Evolutionary conservation across 1,284 basidiomycete species (phyloP).

Genomic region (Rhodotorula sp.): DNA sequence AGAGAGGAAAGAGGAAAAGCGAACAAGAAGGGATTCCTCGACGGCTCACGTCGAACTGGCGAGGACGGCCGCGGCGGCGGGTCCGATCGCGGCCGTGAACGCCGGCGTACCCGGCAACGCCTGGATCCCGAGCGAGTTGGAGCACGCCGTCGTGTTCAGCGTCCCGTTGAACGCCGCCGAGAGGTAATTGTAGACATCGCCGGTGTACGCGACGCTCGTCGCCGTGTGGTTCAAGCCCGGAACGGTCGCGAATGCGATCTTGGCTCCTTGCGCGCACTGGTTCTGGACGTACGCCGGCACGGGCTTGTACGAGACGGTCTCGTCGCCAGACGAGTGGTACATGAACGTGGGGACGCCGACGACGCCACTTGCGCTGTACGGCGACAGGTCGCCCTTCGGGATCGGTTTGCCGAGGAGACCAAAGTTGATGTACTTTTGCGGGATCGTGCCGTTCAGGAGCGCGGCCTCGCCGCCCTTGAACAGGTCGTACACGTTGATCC

Average conservation of each 20-base stretch:
- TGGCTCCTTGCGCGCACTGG: constrained; percentile 11
- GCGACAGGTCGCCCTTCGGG: not conserved
- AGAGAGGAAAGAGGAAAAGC: not conserved
- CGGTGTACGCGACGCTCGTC: not conserved
- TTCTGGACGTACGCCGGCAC: constrained; percentile 3
- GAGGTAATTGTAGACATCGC: constrained; percentile 6
- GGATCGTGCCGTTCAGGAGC: not conserved
- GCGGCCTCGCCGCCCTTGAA: constrained; percentile 1
- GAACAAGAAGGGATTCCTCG: not conserved
- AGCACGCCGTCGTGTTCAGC: not conserved
- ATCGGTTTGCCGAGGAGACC: not conserved
- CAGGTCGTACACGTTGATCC: not conserved
- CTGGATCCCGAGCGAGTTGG: not conserved
- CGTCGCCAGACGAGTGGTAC: constrained; percentile 10
- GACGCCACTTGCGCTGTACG: not conserved
- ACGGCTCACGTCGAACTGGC: not conserved
- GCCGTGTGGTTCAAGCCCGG: constrained; percentile 3
- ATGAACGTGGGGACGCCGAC: constrained; percentile 6
- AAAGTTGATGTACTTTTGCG: not conserved
- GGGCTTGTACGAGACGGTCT: constrained; percentile 9
- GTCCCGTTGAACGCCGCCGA: constrained; percentile 12
- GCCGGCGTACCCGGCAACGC: constrained; percentile 1
- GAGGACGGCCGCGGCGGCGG: not conserved
- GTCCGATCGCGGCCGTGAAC: constrained; percentile 2
- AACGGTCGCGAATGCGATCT: constrained; percentile 4